Evolutionary conservation across 805 yeast species (phyloP), one percentile per base, ranked within the genome.

Genomic region (Nadsonia fulvescens): DNA sequence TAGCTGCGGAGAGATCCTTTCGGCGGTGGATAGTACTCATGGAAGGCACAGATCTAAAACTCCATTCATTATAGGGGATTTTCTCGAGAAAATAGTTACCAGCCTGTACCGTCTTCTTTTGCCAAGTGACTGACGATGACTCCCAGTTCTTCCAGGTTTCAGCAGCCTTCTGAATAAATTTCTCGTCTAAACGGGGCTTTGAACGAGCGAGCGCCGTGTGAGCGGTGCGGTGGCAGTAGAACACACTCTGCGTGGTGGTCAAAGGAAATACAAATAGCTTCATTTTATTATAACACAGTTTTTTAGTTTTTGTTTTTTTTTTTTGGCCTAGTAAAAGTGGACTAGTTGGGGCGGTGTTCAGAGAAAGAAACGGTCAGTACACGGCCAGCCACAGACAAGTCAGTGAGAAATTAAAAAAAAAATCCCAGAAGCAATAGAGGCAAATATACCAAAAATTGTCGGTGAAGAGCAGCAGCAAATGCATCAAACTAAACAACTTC

Each of bases 11-110:
- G 18, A 30, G 27, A 18, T 22, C 15, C 9, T 26, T 46, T 34
- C 57, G 62, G 20, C 78, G 51, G 18, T 69, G 49, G 48, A 77
- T 61, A 18, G 71, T 54, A 18, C 53, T 49, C 31, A 65, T 61
- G 3, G 82, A 68, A 1, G 96, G 95, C 13, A 86, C 64, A 3
- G 86, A 64, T 33, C 68, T 58, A 32, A 83, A 54, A 23, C 81
- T 65, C 39, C 66, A 63, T 42, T 83, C 96, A 36, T 72, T 70
- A 66, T 86, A 83, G 2, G 86, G 79, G 5, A 77, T 66, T 12
- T 66, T 57, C 27, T 65, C 62, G 37, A 82, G 46, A 20, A 74
- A 55, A 29, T 45, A 47, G 22, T 64, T 59, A 9, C 72, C 63
- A 34, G 55, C 54, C 3, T 42, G 26, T 3, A 75, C 81, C 23